Base-by-base conservation (phyloP, 2,329 filamentous ascomycete genomes). In the Phialemoniopsis sp. region DNA sequence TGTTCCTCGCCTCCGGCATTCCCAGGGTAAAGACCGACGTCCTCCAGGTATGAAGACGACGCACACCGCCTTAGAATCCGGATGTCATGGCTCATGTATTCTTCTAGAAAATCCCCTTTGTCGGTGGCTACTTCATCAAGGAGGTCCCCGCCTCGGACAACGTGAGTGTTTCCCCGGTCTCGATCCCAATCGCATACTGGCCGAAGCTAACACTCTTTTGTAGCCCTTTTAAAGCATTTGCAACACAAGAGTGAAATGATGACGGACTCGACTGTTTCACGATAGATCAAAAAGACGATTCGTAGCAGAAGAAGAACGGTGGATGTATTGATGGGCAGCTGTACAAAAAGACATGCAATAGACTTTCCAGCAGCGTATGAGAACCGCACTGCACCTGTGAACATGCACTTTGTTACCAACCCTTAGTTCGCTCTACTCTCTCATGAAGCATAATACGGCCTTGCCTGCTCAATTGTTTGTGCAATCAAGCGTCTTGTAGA, bases 1-100 rank as follows among this genome's bases (percentile, higher is more conserved):
- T 82, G 51, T 78, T 76, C 69, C 79, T 67, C 58, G 67, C 74
- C 48, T 81, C 78, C 31, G 79, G 80, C 50, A 73, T 84, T 36
- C 80, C 80, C 48, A 71, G 68, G 58, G 66, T 84, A 48, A 66
- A 78, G 60, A 57, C 56, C 35, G 80, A 85, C 52, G 67, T 85
- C 47, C 70, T 84, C 47, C 62, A 70, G 58, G 76, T 79, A 64
- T 41, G 66, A 37, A 6, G 10, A 10, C 21, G 10, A 26, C 21
- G 21, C n/a, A n/a, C n/a, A n/a, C n/a, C n/a, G n/a, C n/a, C n/a
- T n/a, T n/a, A n/a, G n/a, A n/a, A n/a, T n/a, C n/a, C n/a, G n/a
- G n/a, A n/a, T n/a, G n/a, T n/a, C n/a, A n/a, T n/a, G n/a, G n/a
- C n/a, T n/a, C n/a, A n/a, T n/a, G n/a, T n/a, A n/a, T n/a, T n/a